phyloP scores from a whole-genome alignment of 148 eudicot species.

The Euryodendron excelsum region DNA sequence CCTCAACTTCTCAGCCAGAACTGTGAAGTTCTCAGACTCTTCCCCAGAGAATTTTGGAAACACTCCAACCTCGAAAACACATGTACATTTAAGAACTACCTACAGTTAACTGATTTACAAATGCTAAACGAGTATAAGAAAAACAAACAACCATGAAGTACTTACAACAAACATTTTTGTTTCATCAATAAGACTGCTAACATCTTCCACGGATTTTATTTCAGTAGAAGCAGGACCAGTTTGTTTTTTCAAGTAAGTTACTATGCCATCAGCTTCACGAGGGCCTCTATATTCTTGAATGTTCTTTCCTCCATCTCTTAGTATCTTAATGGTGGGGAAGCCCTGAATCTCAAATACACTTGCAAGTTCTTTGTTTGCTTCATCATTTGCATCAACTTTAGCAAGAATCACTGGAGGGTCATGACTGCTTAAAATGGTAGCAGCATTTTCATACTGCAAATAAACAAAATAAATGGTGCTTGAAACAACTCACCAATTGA shows the following conservation, averaged over 20 bases:
- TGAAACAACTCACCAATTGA: not conserved
- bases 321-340: slow-evolving; percentile 60
- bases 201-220: slow-evolving; percentile 52
- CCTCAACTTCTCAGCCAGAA: slow-evolving; percentile 66
- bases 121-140: not conserved
- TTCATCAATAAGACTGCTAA: slow-evolving; percentile 26
- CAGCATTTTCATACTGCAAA: slow-evolving; percentile 73
- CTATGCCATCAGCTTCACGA: slow-evolving; percentile 61
- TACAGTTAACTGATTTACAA: not conserved
- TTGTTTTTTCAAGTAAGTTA: slow-evolving; percentile 53
- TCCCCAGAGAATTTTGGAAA: slow-evolving; percentile 74
- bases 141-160: not conserved
- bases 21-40: slow-evolving; percentile 63
- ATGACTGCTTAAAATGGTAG: slow-evolving; percentile 40
- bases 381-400: slow-evolving; percentile 59
- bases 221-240: slow-evolving; percentile 73
- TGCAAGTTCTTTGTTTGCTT: slow-evolving; percentile 44
- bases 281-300: slow-evolving; percentile 60
- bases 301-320: slow-evolving; percentile 51
- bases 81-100: not conserved
- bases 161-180: slow-evolving; percentile 60
- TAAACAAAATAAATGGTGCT: not conserved
- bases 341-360: slow-evolving; percentile 37
- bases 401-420: slow-evolving; percentile 62
- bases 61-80: slow-evolving; percentile 54